Evolutionary conservation across 495 filamentous ascomycete genomes (phyloP).

Genomic region (Penicillium macrosclerotiorum): DNA sequence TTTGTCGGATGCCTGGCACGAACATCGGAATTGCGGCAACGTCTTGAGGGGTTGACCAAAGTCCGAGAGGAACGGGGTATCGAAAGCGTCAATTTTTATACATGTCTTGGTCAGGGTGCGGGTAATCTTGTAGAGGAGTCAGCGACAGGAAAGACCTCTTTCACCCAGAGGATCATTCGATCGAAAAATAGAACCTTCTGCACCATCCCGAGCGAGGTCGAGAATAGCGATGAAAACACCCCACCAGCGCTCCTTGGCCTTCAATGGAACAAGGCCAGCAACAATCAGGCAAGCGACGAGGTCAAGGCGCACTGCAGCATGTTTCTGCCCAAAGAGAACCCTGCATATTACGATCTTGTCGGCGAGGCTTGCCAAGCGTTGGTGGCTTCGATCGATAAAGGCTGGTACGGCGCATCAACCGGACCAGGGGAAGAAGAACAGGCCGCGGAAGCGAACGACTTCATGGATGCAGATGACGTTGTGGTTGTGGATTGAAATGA

Average conservation of each 20-base stretch:
- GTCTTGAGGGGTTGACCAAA: constrained; percentile 56
- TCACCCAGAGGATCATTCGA: constrained; percentile 41
- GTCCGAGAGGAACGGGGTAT: constrained; percentile 56
- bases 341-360: constrained; percentile 68
- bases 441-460: constrained; percentile 19
- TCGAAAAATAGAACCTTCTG: constrained; percentile 76
- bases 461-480: constrained; percentile 39
- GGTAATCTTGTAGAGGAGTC: constrained; percentile 33
- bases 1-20: constrained; percentile 88
- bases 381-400: constrained; percentile 45
- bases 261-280: constrained; percentile 66
- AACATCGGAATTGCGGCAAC: constrained; percentile 67
- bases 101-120: constrained; percentile 69
- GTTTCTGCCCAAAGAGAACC: constrained; percentile 80
- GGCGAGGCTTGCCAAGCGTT: constrained; percentile 62
- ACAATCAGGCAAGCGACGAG: constrained; percentile 77
- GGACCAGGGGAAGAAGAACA: constrained; percentile 22
- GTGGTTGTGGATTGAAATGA: constrained; percentile 36
- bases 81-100: constrained; percentile 80
- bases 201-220: constrained; percentile 62
- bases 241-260: constrained; percentile 25
- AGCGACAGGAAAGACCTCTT: constrained; percentile 24
- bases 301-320: constrained; percentile 81
- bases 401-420: constrained; percentile 36
- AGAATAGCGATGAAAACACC: constrained; percentile 26